Base-by-base conservation (phyloP, 2,329 filamentous ascomycete species). In the Colletotrichum tropicicola region DNA sequence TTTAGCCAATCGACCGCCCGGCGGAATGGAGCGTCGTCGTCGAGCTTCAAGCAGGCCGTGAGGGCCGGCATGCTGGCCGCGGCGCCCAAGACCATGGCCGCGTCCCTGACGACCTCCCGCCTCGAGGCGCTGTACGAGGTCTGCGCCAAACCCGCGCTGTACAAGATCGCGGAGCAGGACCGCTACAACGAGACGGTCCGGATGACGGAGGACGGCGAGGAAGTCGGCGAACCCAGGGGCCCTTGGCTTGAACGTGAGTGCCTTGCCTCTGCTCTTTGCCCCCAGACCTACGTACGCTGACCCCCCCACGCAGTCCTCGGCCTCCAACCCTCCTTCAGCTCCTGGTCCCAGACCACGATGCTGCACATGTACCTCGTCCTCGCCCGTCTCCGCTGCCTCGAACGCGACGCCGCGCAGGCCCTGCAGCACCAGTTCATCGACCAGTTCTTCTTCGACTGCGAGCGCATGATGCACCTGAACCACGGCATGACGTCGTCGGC, bases 311-410 rank as follows among this genome's bases (percentile, higher is more conserved):
- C 72, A 97, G 93, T 90, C 54, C 88, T 97, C 68, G 87, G 87
- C 25, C 87, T 99, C 17, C 85, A 87, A 30, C 92, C 94, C 1
- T 98, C 94, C 0, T 99, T 99, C 79, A 94, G 91, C 75, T 95
- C 92, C 60, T 99, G 96, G 96, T 92, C 94, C 19, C 94, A 98
- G 79, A 91, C 98, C 45, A 96, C 94, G 35, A 97, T 97, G 85
- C 86, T 99, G 63, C 95, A 99, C 83, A 92, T 99, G 86, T 98
- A 97, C 83, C 87, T 98, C 63, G 80, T 98, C 65, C 92, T 92
- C 59, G 91, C 92, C 48, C 91, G 94, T 60, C 83, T 98, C 71
- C 92, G 96, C 69, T 90, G 90, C 77, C 88, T 98, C 71, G 90
- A 92, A 21, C 82, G 84, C 57, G 86, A 90, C 21, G 84, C 87